Percentiles rank a stretch among this genome's conserved stretches.
Evolutionary conservation across 257 asterid genomes (phyloP).

Genomic region (Plantago major): DNA sequence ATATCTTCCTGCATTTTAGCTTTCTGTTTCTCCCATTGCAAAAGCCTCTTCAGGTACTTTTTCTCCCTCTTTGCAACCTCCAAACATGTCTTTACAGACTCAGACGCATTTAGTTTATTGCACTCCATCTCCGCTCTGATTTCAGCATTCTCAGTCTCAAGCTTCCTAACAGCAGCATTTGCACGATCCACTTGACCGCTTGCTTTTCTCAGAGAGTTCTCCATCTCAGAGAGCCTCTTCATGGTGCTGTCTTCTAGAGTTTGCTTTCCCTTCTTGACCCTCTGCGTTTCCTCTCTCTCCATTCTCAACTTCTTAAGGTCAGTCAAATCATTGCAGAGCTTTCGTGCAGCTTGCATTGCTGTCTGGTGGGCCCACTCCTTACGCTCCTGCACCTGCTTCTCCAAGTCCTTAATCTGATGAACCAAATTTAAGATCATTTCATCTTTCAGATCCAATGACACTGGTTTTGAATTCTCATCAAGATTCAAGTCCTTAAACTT

Average conservation of each 20-base stretch:
- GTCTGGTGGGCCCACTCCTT: constrained; percentile 97
- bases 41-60: constrained; percentile 64
- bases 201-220: constrained; percentile 74
- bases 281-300: constrained; percentile 86
- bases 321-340: constrained; percentile 80
- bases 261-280: constrained; percentile 71
- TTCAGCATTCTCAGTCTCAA: constrained; percentile 82
- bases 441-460: constrained; percentile 66
- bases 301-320: constrained; percentile 81
- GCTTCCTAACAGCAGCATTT: constrained; percentile 72
- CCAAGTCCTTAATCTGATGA: constrained; percentile 78
- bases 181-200: constrained; percentile 84
- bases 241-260: constrained; percentile 57
- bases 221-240: constrained; percentile 76
- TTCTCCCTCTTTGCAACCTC: constrained; percentile 92
- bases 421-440: constrained; percentile 68
- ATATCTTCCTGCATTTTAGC: constrained; percentile 86
- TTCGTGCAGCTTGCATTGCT: constrained; percentile 97
- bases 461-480: constrained; percentile 61
- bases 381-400: constrained; percentile 77
- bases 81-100: constrained; percentile 60
- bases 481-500: constrained; percentile 81
- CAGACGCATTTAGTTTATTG: constrained; percentile 83
- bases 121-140: constrained; percentile 96
- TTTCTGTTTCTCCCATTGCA: constrained; percentile 87